These are phyloP conservation scores for Penicillium griseofulvum DNA, from an alignment of 2,329 filamentous ascomycete genomes.

Conservation along the genomic window DNA sequence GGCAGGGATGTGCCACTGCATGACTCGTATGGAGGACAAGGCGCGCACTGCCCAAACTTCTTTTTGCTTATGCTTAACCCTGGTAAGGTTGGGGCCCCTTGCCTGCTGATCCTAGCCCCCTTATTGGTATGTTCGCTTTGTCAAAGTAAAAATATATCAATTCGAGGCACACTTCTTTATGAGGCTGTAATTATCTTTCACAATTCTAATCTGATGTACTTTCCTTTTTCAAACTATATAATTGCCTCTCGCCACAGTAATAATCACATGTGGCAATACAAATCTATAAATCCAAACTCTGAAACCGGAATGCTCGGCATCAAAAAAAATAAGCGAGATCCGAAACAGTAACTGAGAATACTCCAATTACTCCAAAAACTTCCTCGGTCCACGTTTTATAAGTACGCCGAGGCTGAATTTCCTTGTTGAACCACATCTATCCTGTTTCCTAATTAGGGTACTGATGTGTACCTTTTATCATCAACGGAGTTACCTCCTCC, in stretches of 20 bases:
- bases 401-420: background rate
- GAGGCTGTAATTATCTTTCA: background rate
- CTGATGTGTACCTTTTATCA: background rate
- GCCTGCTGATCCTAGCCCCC: conserved; percentile 21
- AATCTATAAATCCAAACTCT: background rate
- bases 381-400: background rate
- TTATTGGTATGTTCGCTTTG: conserved; percentile 18
- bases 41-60: conserved; percentile 27
- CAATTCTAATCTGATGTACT: background rate
- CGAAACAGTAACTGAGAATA: background rate
- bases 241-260: background rate
- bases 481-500: background rate
- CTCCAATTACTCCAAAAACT: background rate
- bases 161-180: conserved; percentile 6
- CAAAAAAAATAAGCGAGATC: background rate
- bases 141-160: conserved; percentile 22
- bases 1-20: conserved; percentile 20
- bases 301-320: conserved; percentile 4
- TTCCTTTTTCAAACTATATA: background rate
- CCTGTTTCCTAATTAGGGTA: background rate
- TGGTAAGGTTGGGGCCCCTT: conserved; percentile 37
- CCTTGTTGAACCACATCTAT: background rate
- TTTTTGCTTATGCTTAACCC: conserved; percentile 38
- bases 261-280: background rate
- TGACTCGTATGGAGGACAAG: conserved; percentile 23